Conservation (phyloP, 495 filamentous ascomycete species). For the Penicillium fimorum region DNA sequence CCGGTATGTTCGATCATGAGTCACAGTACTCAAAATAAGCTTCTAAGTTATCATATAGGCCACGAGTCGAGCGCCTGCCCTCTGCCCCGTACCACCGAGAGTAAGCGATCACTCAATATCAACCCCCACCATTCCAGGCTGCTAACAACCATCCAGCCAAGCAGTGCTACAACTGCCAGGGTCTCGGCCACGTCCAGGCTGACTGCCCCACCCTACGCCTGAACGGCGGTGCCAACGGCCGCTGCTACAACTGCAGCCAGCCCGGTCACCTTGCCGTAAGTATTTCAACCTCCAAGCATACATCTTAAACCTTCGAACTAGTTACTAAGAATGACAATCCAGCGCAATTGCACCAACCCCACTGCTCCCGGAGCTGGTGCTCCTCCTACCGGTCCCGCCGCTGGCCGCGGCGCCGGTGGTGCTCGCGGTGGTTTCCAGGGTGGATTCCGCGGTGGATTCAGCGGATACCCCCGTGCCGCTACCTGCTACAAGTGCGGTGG, state of each 20-base stretch:
- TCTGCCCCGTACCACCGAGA: slow-evolving; percentile 91
- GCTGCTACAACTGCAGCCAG: slow-evolving; percentile 95
- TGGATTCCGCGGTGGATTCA: slow-evolving; percentile 66
- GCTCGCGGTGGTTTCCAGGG: slow-evolving; percentile 68
- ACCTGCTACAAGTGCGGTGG: slow-evolving; percentile 99
- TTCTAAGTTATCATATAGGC: slow-evolving; percentile 56
- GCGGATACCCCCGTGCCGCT: slow-evolving; percentile 69
- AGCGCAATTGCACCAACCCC: slow-evolving; percentile 84
- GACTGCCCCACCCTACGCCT: slow-evolving; percentile 97
- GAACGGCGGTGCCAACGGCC: slow-evolving; percentile 75
- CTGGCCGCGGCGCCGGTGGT: slow-evolving; percentile 34
- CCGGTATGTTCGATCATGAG: slow-evolving; percentile 54
- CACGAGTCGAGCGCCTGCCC: slow-evolving; percentile 98
- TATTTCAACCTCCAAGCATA: background rate
- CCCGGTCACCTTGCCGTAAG: slow-evolving; percentile 83
- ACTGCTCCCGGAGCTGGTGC: slow-evolving; percentile 49
- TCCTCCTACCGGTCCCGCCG: slow-evolving; percentile 60
- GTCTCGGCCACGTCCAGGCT: slow-evolving; percentile 96
- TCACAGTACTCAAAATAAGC: slow-evolving; percentile 16
- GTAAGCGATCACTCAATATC: slow-evolving; percentile 43
- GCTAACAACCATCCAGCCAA: slow-evolving; percentile 59
- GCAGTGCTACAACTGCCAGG: slow-evolving; percentile 99
- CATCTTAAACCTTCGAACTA: background rate
- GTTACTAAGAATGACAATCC: slow-evolving; percentile 10
- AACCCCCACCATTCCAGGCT: slow-evolving; percentile 11